Conservation (phyloP, 306 rosid species). For the Quercus gilva region DNA sequence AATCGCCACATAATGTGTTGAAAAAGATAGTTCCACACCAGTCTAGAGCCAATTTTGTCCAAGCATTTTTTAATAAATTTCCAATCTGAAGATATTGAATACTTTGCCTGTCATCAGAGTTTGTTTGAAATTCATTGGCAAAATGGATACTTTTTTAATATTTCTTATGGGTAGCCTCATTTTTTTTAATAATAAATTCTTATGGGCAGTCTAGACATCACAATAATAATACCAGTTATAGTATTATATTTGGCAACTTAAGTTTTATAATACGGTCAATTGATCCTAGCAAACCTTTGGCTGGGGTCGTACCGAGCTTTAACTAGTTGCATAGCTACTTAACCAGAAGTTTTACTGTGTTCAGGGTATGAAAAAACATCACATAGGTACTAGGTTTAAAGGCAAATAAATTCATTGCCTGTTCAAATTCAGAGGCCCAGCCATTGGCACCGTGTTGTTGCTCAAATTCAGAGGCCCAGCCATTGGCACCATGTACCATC, state of each 20-base stretch:
- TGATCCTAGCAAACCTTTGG: not conserved
- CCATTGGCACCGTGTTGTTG: slow-evolving; percentile 82
- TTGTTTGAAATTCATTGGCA: no score
- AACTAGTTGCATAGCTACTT: not conserved
- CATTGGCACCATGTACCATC: slow-evolving; percentile 55
- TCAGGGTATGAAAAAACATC: not conserved
- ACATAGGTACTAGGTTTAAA: slow-evolving; percentile 12
- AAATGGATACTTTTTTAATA: no score
- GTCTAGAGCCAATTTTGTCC: no score
- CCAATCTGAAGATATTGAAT: not conserved
- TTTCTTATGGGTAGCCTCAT: no score
- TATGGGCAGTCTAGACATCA: no score
- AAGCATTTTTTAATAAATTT: not conserved
- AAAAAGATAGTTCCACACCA: no score
- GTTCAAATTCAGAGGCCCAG: slow-evolving; percentile 97
- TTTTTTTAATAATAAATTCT: no score
- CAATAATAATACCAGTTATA: no score
- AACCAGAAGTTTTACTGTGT: not conserved
- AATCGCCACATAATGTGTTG: no score
- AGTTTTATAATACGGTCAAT: not conserved
- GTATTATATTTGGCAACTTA: not conserved
- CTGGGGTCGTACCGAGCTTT: not conserved
- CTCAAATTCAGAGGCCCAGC: slow-evolving; percentile 88
- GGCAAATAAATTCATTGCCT: slow-evolving; percentile 40
- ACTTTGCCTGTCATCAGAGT: not conserved